These are phyloP conservation scores for Berberis vulgaris DNA, from an alignment of 164 flowering plant species.

Conservation along the genomic window DNA sequence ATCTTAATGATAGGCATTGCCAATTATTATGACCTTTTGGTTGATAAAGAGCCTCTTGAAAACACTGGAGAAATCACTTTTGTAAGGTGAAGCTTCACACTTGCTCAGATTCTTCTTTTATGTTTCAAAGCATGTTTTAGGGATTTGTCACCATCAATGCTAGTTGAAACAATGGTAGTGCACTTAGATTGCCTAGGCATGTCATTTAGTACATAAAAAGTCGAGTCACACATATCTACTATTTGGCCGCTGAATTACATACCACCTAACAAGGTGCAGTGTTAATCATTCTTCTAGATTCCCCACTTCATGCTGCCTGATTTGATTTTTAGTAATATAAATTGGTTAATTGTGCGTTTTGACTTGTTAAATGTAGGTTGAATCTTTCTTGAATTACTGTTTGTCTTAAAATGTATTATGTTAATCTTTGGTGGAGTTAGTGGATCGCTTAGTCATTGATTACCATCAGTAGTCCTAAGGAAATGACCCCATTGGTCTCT, in stretches of 20 bases:
- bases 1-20: no score
- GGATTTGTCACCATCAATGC: not conserved
- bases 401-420: not conserved
- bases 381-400: not conserved
- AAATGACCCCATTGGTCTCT: not conserved
- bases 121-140: not conserved
- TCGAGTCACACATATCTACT: not conserved
- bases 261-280: conserved; percentile 4
- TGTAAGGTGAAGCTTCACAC: not conserved
- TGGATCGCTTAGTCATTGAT: conserved; percentile 5
- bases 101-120: not conserved
- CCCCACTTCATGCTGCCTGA: not conserved
- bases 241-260: conserved; percentile 5
- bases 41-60: no score
- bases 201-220: not conserved
- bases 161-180: not conserved
- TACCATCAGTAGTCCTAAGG: not conserved
- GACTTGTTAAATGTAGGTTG: not conserved
- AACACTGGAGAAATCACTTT: no score
- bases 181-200: not conserved
- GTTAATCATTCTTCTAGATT: conserved; percentile 1
- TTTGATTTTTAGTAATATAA: not conserved
- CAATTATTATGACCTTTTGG: no score
- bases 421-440: not conserved
- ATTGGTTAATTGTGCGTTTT: conserved; percentile 1